phyloP scores from a whole-genome alignment of 805 yeast species.

The Wickerhamiella australiensis region DNA sequence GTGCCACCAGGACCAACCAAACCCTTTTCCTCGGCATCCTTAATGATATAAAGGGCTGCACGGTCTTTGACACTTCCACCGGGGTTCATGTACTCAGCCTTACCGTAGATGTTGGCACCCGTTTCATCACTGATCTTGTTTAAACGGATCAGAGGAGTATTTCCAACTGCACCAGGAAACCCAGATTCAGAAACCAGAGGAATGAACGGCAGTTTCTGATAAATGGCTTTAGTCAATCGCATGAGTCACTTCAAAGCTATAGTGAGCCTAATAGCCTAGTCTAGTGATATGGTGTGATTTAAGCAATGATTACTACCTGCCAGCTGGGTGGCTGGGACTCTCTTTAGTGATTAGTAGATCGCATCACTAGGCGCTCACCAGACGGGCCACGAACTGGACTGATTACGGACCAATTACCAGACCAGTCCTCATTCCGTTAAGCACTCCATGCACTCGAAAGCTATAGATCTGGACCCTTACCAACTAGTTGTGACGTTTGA shows the following conservation, averaged over 20 bases:
- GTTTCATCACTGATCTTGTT: constrained; percentile 43
- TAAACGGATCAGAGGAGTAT: constrained; percentile 69
- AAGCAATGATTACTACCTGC: no score
- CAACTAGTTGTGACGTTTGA: constrained; percentile 4
- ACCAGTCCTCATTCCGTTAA: no score
- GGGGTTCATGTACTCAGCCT: constrained; percentile 88
- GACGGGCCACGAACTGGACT: no score
- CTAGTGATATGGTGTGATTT: not conserved
- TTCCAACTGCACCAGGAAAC: constrained; percentile 78
- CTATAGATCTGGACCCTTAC: constrained; percentile 2
- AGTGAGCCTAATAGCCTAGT: no score
- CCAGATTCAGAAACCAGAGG: constrained; percentile 61
- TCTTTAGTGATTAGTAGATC: no score
- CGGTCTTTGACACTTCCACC: constrained; percentile 90
- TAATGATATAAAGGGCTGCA: constrained; percentile 65
- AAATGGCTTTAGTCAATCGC: not conserved
- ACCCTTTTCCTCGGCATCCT: constrained; percentile 59
- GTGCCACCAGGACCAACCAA: constrained; percentile 66
- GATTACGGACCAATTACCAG: no score
- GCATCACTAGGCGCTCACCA: no score
- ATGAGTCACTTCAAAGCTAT: no score
- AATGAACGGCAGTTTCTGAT: constrained; percentile 34
- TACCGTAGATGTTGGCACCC: constrained; percentile 70
- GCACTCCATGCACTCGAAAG: not conserved
- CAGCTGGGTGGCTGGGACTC: no score